Evolutionary conservation across 2,329 filamentous ascomycete genomes (phyloP).

Genomic region (Aspergillus japonicus): DNA sequence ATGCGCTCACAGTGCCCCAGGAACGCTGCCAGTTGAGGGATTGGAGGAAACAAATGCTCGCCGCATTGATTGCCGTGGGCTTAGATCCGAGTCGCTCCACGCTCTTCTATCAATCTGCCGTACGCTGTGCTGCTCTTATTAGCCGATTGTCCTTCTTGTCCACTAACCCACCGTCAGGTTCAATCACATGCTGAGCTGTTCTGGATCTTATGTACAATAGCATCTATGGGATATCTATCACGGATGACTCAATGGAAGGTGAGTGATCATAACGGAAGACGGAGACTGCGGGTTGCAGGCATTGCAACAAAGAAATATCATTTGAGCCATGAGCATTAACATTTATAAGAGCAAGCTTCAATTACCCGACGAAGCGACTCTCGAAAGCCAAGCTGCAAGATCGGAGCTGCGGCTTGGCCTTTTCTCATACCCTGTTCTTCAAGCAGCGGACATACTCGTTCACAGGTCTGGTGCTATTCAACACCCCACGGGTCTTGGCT

Average conservation of each 20-base stretch:
- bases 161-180: conserved; percentile 52
- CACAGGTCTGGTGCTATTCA: conserved; percentile 57
- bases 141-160: background rate
- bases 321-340: conserved; percentile 9
- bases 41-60: conserved; percentile 72
- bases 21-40: conserved; percentile 59
- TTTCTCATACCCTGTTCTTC: conserved; percentile 93
- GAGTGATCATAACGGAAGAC: conserved; percentile 14
- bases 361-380: conserved; percentile 57
- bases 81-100: conserved; percentile 72
- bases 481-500: conserved; percentile 12
- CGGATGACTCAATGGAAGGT: conserved; percentile 99
- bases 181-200: conserved; percentile 83
- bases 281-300: background rate
- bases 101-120: conserved; percentile 79
- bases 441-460: conserved; percentile 89
- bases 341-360: conserved; percentile 67
- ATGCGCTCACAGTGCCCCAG: conserved; percentile 83
- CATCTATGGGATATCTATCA: conserved; percentile 88
- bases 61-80: conserved; percentile 78
- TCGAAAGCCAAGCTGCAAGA: conserved; percentile 58
- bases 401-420: conserved; percentile 77
- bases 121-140: conserved; percentile 40
- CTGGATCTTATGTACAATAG: conserved; percentile 93
- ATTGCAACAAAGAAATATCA: background rate